These are phyloP conservation scores for Paratrypanosoma confusum DNA, from an alignment of 208 protist genomes.

Conservation along the genomic window DNA sequence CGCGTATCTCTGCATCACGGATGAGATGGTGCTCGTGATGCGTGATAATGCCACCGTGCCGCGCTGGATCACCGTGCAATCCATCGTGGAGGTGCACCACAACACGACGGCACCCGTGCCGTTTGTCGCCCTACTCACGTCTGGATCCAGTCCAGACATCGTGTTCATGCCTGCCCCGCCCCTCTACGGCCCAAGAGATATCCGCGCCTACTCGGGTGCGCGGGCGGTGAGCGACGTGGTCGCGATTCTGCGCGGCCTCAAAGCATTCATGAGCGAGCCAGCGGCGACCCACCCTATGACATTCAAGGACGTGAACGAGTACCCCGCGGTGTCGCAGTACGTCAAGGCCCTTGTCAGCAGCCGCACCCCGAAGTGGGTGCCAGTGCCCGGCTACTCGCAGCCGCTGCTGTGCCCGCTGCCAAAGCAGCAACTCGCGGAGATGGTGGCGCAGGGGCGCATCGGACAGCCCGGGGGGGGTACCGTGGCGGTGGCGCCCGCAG, in stretches of 20 bases:
- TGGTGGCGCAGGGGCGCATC: constrained; percentile 41
- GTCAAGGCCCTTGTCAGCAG: too few species aligned
- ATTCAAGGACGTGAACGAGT: too few species aligned
- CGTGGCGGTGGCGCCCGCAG: too few species aligned
- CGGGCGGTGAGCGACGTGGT: too few species aligned
- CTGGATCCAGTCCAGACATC: constrained; percentile 9
- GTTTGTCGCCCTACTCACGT: constrained; percentile 11
- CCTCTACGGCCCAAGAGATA: constrained; percentile 1
- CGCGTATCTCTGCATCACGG: constrained; percentile 34
- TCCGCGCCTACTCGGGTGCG: too few species aligned
- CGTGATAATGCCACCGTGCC: constrained; percentile 35
- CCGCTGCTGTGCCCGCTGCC: constrained; percentile 27
- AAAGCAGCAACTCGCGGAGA: constrained; percentile 39
- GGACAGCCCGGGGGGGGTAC: too few species aligned
- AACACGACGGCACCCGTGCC: constrained; percentile 11
- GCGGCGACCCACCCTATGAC: too few species aligned
- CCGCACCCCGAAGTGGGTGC: constrained; percentile 7
- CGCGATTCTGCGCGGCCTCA: too few species aligned
- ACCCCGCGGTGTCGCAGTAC: too few species aligned
- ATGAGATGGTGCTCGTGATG: constrained; percentile 42
- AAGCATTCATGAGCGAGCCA: too few species aligned
- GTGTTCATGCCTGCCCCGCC: constrained; percentile 11
- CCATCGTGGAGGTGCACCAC: constrained; percentile 30
- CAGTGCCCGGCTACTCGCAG: constrained; percentile 9
- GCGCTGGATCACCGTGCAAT: constrained; percentile 24